Conservation (phyloP, 306 rosid genomes). For the Oemleria cerasiformis region DNA sequence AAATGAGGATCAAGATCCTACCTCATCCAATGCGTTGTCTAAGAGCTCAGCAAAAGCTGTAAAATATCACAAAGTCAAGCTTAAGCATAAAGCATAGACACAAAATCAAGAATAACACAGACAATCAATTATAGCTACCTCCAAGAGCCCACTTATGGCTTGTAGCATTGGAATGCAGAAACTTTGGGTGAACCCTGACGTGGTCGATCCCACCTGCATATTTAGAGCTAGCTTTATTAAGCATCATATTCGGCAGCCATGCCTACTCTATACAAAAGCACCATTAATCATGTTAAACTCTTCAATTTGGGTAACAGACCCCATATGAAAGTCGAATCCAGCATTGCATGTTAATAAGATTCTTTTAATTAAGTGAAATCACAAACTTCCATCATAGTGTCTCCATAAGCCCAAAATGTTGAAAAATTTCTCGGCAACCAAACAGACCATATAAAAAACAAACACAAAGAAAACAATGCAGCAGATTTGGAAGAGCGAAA, state of each 20-base stretch:
- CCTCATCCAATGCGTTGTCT: conserved; percentile 95
- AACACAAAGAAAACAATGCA: neutral
- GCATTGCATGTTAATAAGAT: conserved; percentile 1
- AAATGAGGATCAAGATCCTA: conserved; percentile 24
- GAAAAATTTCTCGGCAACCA: neutral
- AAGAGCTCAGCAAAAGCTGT: conserved; percentile 97
- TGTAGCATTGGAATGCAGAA: conserved; percentile 97
- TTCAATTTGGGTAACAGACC: neutral
- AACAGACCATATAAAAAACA: conserved; percentile 6
- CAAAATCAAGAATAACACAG: conserved; percentile 16
- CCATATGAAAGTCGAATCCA: neutral
- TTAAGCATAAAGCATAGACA: conserved; percentile 8
- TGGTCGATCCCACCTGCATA: conserved; percentile 92
- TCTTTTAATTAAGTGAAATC: neutral
- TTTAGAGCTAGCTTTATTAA: neutral
- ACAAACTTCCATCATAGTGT: neutral
- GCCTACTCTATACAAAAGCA: neutral
- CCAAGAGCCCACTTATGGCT: conserved; percentile 99
- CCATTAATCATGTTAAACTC: neutral
- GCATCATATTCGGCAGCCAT: neutral
- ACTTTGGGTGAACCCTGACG: conserved; percentile 94
- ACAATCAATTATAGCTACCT: conserved; percentile 42
- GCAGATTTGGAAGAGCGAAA: neutral
- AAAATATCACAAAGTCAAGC: conserved; percentile 22
- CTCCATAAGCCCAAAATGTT: neutral